Evolutionary conservation across 768 basidiomycete genomes (phyloP), one percentile per base, ranked within the genome.

Genomic region (Trametes cubensis): DNA sequence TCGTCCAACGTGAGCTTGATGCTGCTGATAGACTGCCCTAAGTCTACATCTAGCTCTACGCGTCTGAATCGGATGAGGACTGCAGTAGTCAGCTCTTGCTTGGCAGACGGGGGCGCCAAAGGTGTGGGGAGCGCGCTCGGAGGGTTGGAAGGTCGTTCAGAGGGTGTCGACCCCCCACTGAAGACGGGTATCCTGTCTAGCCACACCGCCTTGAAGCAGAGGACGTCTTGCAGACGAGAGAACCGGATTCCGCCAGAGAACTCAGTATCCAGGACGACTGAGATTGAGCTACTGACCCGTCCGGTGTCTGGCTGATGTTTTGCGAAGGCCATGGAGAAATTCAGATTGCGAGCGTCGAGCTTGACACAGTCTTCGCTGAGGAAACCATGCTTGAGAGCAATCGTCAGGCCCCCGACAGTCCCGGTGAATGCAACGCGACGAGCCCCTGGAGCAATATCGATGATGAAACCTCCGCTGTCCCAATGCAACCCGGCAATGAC

Each of bases 201-300:
- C 93, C 94, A 96, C 14, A 96, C 92, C 6, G 94, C 94, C 73
- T 95, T 95, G 82, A 96, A 94, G 73, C 92, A 95, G 20, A 98
- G 80, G 55, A 95, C 86, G 70, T 97, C 95, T 74, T 95, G 94
- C 28, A 97, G 75, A 14, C 94, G 86, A 4, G 92, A 91, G 69
- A 98, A 89, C 21, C 88, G 85, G 42, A 95, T 82, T 6, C 81
- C 86, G 0, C 90, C 92, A 4, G 87, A 79, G 56, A 98, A 83
- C 70, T 93, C 89, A 0, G 94, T 95, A 70, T 94, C 92, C n/a
- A 95, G 71, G 7, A 90, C 81, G 42, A 92, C 73, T 0, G 93
- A 94, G 6, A 96, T 73, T 2, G 81, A 85, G 63, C 79, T 85
- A 52, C 80, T 74, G 2, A 75, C 65, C 11, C 72, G 67, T 26